Percentiles rank a stretch among this genome's conserved stretches.
Conservation (phyloP, 1,139 yeast genomes). For the Magnusiomyces magnusii region DNA sequence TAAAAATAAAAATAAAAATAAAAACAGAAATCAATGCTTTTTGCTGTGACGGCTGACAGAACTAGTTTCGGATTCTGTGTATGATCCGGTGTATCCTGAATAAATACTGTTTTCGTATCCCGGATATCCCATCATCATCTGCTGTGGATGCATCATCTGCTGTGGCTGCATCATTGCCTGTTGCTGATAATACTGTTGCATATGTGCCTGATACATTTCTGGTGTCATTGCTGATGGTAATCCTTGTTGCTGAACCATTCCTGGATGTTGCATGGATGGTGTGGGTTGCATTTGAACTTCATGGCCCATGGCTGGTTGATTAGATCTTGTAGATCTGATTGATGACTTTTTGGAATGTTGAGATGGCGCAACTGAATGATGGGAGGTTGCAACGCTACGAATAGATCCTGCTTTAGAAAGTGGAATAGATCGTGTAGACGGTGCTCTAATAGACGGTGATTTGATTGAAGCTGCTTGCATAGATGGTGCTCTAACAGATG, state of each 20-base stretch:
- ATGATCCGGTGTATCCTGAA: background rate
- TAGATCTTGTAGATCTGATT: background rate
- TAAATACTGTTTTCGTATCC: background rate
- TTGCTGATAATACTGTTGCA: too few species aligned
- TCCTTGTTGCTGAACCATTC: background rate
- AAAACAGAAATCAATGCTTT: too few species aligned
- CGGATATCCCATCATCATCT: background rate
- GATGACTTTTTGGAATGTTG: background rate
- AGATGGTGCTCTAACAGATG: constrained; percentile 8
- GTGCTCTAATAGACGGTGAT: background rate
- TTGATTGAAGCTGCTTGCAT: constrained; percentile 7
- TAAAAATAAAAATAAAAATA: too few species aligned
- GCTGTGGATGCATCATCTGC: background rate
- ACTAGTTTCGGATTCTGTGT: background rate
- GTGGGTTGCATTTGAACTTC: background rate
- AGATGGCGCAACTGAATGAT: background rate
- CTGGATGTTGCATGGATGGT: background rate
- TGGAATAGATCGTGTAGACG: constrained; percentile 2
- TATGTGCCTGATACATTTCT: background rate
- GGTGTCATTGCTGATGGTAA: background rate
- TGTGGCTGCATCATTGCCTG: background rate
- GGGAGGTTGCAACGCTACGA: background rate
- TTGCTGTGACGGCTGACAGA: background rate
- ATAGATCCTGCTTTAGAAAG: constrained; percentile 3
- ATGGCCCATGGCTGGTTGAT: background rate